phyloP scores from a whole-genome alignment of 805 yeast species.

The Candida jianshihensis region DNA sequence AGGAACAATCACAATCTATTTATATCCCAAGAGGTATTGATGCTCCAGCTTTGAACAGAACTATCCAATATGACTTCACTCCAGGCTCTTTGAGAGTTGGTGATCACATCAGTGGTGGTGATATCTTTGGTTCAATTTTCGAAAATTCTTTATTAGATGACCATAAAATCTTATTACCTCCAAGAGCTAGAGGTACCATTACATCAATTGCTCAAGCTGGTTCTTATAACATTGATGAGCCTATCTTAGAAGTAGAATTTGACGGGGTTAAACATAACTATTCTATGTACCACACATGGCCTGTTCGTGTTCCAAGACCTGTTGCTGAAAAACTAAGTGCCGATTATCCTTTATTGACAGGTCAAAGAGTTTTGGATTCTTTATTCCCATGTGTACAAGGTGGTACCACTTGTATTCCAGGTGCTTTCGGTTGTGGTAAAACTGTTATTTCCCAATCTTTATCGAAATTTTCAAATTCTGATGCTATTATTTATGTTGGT shows the following conservation, averaged over 20 bases:
- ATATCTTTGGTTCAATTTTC: conserved; percentile 85
- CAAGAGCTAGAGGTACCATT: conserved; percentile 97
- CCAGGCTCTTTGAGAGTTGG: conserved; percentile 81
- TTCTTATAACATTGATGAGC: conserved; percentile 84
- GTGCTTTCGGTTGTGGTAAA: conserved; percentile 99
- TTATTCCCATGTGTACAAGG: conserved; percentile 99
- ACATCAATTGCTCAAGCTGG: conserved; percentile 86
- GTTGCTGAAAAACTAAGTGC: conserved; percentile 92
- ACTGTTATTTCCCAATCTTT: conserved; percentile 97
- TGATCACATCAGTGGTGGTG: conserved; percentile 98
- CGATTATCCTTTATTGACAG: conserved; percentile 91
- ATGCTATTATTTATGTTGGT: conserved; percentile 92
- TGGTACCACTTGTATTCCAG: conserved; percentile 99
- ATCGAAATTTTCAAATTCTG: conserved; percentile 96
- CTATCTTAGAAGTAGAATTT: conserved; percentile 88
- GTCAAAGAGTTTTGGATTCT: conserved; percentile 97
- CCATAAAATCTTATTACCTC: conserved; percentile 93
- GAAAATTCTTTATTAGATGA: conserved; percentile 90
- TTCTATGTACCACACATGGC: conserved; percentile 99
- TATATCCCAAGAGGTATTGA: conserved; percentile 99
- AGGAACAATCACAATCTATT: conserved; percentile 80
- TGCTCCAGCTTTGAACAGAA: conserved; percentile 90
- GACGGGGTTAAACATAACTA: conserved; percentile 76
- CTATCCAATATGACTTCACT: conserved; percentile 74
- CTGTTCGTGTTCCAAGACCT: conserved; percentile 99